A percentile compares a stretch with the other conserved stretches of the same genome.
Evolutionary conservation across 257 asterid species (phyloP).

Genomic region (Osmanthus fragrans): DNA sequence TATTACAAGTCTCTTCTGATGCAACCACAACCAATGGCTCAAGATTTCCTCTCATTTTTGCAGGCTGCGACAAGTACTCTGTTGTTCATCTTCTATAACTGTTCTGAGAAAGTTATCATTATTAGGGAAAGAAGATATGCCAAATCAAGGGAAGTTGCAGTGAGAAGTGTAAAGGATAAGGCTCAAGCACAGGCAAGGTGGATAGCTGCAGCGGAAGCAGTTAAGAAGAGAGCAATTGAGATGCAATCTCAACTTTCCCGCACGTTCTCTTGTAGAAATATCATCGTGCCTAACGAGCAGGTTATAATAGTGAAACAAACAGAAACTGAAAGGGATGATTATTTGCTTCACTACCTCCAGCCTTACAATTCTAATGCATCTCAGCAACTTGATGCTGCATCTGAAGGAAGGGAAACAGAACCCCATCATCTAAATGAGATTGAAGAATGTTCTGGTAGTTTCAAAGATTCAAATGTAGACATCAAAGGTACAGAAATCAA

Average conservation of each 20-base stretch:
- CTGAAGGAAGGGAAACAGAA: conserved; percentile 39
- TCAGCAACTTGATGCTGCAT: conserved; percentile 36
- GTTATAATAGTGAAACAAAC: conserved; percentile 28
- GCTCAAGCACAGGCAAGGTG: conserved; percentile 76
- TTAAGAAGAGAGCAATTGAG: conserved; percentile 54
- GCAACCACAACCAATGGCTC: background rate
- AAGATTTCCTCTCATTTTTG: conserved; percentile 11
- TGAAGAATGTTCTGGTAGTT: conserved; percentile 46
- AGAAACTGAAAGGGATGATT: conserved; percentile 18
- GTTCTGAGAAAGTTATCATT: conserved; percentile 62
- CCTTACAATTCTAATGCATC: conserved; percentile 33
- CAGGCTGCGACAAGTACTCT: conserved; percentile 65
- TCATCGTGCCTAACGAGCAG: conserved; percentile 21
- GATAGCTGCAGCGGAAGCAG: conserved; percentile 67
- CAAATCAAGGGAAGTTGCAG: conserved; percentile 84
- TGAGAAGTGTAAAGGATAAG: conserved; percentile 62
- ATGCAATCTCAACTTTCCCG: conserved; percentile 56
- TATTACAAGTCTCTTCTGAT: background rate
- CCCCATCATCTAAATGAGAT: conserved; percentile 37
- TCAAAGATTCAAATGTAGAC: conserved; percentile 33
- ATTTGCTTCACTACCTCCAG: conserved; percentile 14
- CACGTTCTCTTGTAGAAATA: conserved; percentile 47
- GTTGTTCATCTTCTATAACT: conserved; percentile 66
- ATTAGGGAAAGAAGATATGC: conserved; percentile 64
- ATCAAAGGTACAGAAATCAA: conserved; percentile 29